These are phyloP conservation scores for Spinacia oleracea DNA, from an alignment of 179 eudicot genomes.

Conservation along the genomic window DNA sequence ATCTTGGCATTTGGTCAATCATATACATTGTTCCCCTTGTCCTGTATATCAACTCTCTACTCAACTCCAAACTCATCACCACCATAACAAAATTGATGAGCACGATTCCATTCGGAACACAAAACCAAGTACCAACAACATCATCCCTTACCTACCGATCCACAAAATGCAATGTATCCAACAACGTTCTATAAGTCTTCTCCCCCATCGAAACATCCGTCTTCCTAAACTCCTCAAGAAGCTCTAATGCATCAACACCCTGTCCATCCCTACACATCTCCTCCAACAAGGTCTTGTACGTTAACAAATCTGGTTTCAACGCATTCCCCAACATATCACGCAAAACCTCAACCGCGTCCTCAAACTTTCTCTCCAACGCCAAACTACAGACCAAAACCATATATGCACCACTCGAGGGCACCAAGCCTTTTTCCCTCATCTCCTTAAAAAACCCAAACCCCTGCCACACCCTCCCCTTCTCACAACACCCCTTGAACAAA, in stretches of 20 bases:
- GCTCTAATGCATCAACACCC: slow-evolving; percentile 64
- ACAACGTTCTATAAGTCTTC: slow-evolving; percentile 56
- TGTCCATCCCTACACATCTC: slow-evolving; percentile 82
- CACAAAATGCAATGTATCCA: slow-evolving; percentile 57
- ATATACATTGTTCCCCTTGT: not conserved
- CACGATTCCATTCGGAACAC: not conserved
- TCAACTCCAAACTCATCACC: not conserved
- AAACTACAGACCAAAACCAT: slow-evolving; percentile 79
- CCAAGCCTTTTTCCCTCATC: slow-evolving; percentile 64
- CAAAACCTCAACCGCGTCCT: slow-evolving; percentile 54
- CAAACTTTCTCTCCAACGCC: slow-evolving; percentile 70
- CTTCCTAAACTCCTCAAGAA: slow-evolving; percentile 69
- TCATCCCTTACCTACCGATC: slow-evolving; percentile 25
- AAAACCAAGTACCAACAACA: not conserved
- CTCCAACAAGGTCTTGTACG: slow-evolving; percentile 74
- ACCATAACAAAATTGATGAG: not conserved
- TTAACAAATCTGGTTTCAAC: slow-evolving; percentile 72
- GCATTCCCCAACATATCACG: slow-evolving; percentile 68
- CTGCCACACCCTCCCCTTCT: slow-evolving; percentile 67
- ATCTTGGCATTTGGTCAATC: not conserved
- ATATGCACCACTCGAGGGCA: slow-evolving; percentile 49
- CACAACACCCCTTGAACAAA: slow-evolving; percentile 72
- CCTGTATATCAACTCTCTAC: not conserved
- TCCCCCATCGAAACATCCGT: slow-evolving; percentile 66
- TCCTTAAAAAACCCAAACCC: slow-evolving; percentile 66